Base-by-base conservation (phyloP, 129 eudicot genomes). In the Chrysanthemum lavandulifolium region DNA sequence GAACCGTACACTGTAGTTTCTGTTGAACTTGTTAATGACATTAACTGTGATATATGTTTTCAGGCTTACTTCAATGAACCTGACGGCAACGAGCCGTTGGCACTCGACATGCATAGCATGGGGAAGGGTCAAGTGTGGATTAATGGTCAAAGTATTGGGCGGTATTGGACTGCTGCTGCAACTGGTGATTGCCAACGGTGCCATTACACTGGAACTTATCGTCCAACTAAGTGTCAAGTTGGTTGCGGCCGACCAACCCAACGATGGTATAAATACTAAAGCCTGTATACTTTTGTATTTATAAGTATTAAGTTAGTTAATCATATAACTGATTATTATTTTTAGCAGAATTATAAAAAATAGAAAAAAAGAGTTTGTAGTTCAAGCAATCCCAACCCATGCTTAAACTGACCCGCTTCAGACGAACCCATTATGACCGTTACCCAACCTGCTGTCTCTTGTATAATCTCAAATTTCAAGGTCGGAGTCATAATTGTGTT, bases 101-200 rank as follows among this genome's bases (percentile, higher is more conserved):
- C 96, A 27, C 72, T 94, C 73, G 99, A 94, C 84, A 87, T 94
- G 97, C 81, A 61, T 43, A 94, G 96, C 57, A 94, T 94, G 99
- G 96, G 97, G 2, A 94, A 94, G 76, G 99, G 99, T 64, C 90
- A 94, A 80, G 89, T 90, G 21, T 94, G 97, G 97, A 81, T 94
- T 65, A 94, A 94, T 76, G 99, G 99, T 25, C 89, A 90, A 76
- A 90, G 97, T 69, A 84, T 94, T 12, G 99, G 99, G 50, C 81
- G 99, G 78, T 94, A 94, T 53, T 94, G 97, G 99, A 86, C 97
- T 3, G 88, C 85, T 8, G 73, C 29, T 61, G 99, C 91, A 11
- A 50, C 76, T 47, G 96, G 96, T 15, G 71, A 90, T 64, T 94
- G 99, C 83, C 77, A 68, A 16, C 82, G 80, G 10, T 94, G 97